Evolutionary conservation across 371 early-diverging fungal genomes (phyloP).

Genomic region (Apophysomyces sp.): DNA sequence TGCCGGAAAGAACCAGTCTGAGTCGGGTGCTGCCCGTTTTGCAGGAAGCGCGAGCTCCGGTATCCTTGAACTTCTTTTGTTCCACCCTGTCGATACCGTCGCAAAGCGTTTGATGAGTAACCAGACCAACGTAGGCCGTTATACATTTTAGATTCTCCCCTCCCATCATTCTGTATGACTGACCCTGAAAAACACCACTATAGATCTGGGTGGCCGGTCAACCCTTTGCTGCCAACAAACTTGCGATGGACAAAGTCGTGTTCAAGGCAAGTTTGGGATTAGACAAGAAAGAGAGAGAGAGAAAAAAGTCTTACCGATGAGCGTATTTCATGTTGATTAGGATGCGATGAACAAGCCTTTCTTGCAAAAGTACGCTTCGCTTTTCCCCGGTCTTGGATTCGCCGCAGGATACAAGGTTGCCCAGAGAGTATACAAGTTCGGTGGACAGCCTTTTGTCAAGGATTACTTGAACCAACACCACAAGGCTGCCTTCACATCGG

Average conservation of each 20-base stretch:
- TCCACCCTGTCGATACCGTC: slow-evolving; percentile 98
- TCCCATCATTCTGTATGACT: too few species aligned
- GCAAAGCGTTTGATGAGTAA: slow-evolving; percentile 98
- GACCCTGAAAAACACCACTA: too few species aligned
- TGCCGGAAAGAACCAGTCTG: slow-evolving; percentile 63
- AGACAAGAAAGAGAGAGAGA: not conserved
- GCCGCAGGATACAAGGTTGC: slow-evolving; percentile 96
- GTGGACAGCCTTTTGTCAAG: slow-evolving; percentile 95
- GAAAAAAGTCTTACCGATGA: not conserved
- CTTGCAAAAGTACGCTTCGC: slow-evolving; percentile 82
- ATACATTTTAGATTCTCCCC: too few species aligned
- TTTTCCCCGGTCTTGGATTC: slow-evolving; percentile 97
- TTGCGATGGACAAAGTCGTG: slow-evolving; percentile 70
- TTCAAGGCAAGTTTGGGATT: slow-evolving; percentile 71
- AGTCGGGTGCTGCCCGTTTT: slow-evolving; percentile 84
- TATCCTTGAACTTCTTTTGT: slow-evolving; percentile 89
- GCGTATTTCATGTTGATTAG: slow-evolving; percentile 31
- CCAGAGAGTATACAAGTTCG: slow-evolving; percentile 97
- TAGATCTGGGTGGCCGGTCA: slow-evolving; percentile 67
- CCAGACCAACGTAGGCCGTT: slow-evolving; percentile 65
- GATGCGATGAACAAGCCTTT: slow-evolving; percentile 77
- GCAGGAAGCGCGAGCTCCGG: slow-evolving; percentile 92
- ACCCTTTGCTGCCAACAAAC: slow-evolving; percentile 57
- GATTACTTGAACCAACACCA: slow-evolving; percentile 88
- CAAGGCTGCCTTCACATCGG: slow-evolving; percentile 66